phyloP scores from a whole-genome alignment of 169 alveolate genomes.

The Plasmodium gaboni region DNA sequence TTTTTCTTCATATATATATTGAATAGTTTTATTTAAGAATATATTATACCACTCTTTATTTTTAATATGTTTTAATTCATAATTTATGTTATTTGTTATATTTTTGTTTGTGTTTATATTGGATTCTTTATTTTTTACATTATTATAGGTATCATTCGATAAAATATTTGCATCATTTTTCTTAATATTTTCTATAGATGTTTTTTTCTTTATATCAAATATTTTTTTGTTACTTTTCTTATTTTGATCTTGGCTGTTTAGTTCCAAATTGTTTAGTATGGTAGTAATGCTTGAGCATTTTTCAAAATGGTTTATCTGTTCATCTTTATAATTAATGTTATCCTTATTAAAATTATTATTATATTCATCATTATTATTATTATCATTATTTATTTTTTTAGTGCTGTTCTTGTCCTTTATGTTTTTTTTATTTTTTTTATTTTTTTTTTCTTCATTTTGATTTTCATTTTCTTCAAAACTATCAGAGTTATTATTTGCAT shows the following conservation, averaged over 20 bases:
- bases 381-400: no score
- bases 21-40: slow-evolving; percentile 61
- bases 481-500: not conserved
- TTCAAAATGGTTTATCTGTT: no score
- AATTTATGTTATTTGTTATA: not conserved
- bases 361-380: no score
- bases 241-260: no score
- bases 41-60: slow-evolving; percentile 21
- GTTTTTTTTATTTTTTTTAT: not conserved
- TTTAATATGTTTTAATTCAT: slow-evolving; percentile 36
- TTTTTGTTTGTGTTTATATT: not conserved
- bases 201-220: no score
- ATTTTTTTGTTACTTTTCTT: no score
- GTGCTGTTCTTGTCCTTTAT: not conserved
- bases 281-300: no score
- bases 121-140: not conserved
- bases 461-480: not conserved
- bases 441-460: not conserved
- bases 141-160: not conserved
- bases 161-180: not conserved
- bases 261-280: no score
- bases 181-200: not conserved
- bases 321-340: no score
- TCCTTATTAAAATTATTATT: no score
- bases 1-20: slow-evolving; percentile 47